Evolutionary conservation across 306 rosid species (phyloP).

Genomic region (Prunus padus): DNA sequence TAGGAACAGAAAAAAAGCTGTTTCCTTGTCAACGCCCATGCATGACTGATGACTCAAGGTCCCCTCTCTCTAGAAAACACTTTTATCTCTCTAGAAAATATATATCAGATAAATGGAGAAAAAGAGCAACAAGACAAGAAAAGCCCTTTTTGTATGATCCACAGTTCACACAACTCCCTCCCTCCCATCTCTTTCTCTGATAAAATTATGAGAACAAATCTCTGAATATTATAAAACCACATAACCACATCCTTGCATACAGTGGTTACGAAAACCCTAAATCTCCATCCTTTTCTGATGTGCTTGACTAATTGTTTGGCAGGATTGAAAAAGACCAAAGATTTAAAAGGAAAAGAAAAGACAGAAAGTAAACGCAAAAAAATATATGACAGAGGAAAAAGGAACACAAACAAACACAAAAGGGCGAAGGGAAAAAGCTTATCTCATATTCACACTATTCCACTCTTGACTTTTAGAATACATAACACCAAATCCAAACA

Average conservation of each 20-base stretch:
- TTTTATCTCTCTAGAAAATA: slow-evolving; percentile 24
- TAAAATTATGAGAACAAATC: not conserved
- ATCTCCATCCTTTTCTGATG: too few species aligned
- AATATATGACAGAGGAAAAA: slow-evolving; percentile 8
- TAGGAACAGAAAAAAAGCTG: slow-evolving; percentile 34
- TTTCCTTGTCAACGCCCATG: slow-evolving; percentile 67
- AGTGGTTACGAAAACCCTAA: too few species aligned
- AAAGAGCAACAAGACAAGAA: slow-evolving; percentile 49
- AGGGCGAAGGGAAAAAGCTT: not conserved
- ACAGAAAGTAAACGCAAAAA: slow-evolving; percentile 13
- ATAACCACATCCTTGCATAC: too few species aligned
- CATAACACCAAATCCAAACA: slow-evolving; percentile 44
- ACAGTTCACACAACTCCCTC: slow-evolving; percentile 37
- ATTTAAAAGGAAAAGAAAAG: not conserved
- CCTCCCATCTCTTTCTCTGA: not conserved
- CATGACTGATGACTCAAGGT: slow-evolving; percentile 36
- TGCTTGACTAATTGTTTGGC: slow-evolving; percentile 36
- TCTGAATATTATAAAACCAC: too few species aligned
- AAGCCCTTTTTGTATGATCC: slow-evolving; percentile 28
- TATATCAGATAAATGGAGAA: slow-evolving; percentile 36
- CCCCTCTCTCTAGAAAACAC: slow-evolving; percentile 30
- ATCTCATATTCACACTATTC: slow-evolving; percentile 42
- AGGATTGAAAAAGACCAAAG: slow-evolving; percentile 41
- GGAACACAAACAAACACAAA: slow-evolving; percentile 12
- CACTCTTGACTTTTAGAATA: slow-evolving; percentile 37